phyloP scores from a whole-genome alignment of 169 alveolate genomes.

The Cryptosporidium viatorum region DNA sequence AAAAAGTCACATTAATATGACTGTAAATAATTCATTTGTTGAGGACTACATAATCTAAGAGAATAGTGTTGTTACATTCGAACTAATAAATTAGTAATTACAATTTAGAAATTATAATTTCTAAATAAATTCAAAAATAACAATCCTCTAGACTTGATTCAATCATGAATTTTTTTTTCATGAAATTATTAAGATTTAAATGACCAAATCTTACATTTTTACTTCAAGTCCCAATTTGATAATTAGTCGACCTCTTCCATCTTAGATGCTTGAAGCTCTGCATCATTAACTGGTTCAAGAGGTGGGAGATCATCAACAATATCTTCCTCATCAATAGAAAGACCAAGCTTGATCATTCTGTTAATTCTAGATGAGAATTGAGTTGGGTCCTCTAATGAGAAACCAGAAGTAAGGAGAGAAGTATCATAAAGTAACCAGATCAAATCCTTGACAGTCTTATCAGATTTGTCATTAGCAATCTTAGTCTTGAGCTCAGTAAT shows the following conservation, averaged over 20 bases:
- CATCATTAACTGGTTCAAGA: conserved; percentile 89
- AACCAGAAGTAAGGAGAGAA: conserved; percentile 98
- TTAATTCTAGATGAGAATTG: conserved; percentile 98
- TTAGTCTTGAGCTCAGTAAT: conserved; percentile 95
- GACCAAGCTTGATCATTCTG: conserved; percentile 99
- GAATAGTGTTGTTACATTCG: not conserved
- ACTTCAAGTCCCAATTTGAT: not conserved
- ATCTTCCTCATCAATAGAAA: conserved; percentile 96
- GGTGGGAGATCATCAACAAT: conserved; percentile 91
- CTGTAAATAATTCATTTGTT: not conserved
- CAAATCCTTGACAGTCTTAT: conserved; percentile 98
- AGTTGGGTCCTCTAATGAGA: conserved; percentile 99
- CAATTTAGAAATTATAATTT: no score
- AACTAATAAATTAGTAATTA: not conserved
- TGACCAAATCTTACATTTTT: not conserved
- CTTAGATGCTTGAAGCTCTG: conserved; percentile 90
- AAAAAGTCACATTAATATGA: not conserved
- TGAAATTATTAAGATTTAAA: not conserved
- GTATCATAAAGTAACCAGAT: conserved; percentile 99
- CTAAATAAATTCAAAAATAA: not conserved
- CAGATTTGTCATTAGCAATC: conserved; percentile 96
- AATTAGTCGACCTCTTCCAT: conserved; percentile 97
- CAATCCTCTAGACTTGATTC: not conserved
- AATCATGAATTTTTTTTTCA: not conserved
- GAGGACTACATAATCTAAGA: not conserved